Conservation (phyloP, 768 basidiomycete species). For the Termitomyces sp. region DNA sequence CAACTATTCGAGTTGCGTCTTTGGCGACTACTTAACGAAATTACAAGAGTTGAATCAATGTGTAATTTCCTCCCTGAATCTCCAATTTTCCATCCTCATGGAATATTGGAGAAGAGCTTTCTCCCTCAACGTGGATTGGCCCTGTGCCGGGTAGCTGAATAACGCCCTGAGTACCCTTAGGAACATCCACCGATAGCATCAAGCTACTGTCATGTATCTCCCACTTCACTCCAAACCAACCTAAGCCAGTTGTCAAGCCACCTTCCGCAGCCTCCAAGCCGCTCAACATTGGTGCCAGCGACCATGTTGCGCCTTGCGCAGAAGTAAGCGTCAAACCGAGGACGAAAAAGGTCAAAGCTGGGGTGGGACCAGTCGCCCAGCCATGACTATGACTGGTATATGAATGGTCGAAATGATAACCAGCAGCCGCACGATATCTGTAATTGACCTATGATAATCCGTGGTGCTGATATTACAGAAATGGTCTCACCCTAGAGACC, state of each 20-base stretch:
- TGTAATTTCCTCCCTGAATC: conserved; percentile 12
- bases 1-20: background rate
- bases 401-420: conserved; percentile 40
- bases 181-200: conserved; percentile 19
- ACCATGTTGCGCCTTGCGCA: conserved; percentile 35
- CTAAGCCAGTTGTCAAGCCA: conserved; percentile 39
- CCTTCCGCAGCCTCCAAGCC: conserved; percentile 36
- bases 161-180: conserved; percentile 19
- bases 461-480: background rate
- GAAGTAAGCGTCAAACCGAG: conserved; percentile 38
- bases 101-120: background rate
- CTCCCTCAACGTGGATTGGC: conserved; percentile 15
- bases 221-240: conserved; percentile 42
- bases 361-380: conserved; percentile 44
- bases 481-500: conserved; percentile 34
- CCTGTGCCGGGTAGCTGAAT: conserved; percentile 23
- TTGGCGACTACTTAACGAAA: background rate
- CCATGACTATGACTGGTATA: conserved; percentile 44
- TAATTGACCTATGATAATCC: background rate
- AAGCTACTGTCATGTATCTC: conserved; percentile 9
- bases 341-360: conserved; percentile 41
- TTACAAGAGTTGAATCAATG: conserved; percentile 3
- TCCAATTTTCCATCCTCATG: background rate
- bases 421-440: conserved; percentile 37
- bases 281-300: conserved; percentile 35